A percentile compares a stretch with the other conserved stretches of the same genome.
These are phyloP conservation scores for Graphilbum ipis-grandicollis DNA, from an alignment of 2,329 filamentous ascomycete species.

Conservation along the genomic window DNA sequence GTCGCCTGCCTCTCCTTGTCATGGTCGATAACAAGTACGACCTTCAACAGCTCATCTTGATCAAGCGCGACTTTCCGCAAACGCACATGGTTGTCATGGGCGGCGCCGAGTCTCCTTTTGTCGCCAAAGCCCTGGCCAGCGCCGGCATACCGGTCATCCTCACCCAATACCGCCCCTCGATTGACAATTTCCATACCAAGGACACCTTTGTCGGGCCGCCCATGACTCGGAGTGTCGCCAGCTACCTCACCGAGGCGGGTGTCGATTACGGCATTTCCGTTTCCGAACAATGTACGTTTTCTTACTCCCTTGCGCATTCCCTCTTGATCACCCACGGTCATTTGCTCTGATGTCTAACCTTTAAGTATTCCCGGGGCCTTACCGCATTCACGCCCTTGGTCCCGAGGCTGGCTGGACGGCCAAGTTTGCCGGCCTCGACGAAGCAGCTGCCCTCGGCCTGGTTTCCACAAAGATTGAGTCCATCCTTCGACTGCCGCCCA, in stretches of 20 bases:
- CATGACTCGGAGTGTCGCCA: constrained; percentile 19
- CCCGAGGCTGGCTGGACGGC: constrained; percentile 22
- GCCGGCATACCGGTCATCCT: constrained; percentile 24
- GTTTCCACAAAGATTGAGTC: constrained; percentile 23
- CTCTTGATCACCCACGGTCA: not conserved
- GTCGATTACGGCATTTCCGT: constrained; percentile 19
- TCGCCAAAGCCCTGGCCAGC: constrained; percentile 21
- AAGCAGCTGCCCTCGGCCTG: constrained; percentile 18
- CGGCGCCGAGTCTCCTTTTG: constrained; percentile 19
- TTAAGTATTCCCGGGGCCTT: constrained; percentile 7
- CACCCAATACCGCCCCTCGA: constrained; percentile 15
- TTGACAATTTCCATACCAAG: constrained; percentile 17
- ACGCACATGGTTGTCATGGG: constrained; percentile 20
- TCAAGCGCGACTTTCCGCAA: constrained; percentile 18
- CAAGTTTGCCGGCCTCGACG: constrained; percentile 20
- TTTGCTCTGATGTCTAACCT: not conserved
- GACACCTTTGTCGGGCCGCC: constrained; percentile 23
- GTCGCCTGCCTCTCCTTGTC: constrained; percentile 21
- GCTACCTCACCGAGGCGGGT: constrained; percentile 21
- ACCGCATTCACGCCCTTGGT: constrained; percentile 20
- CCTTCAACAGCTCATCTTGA: constrained; percentile 20
- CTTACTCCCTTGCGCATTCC: not conserved
- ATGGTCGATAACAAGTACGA: constrained; percentile 22
- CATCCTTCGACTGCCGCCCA: constrained; percentile 19
- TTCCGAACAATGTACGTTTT: constrained; percentile 10